Evolutionary conservation across 2,329 filamentous ascomycete genomes (phyloP), one percentile per base, ranked within the genome.

Genomic region (Fusarium falciforme): DNA sequence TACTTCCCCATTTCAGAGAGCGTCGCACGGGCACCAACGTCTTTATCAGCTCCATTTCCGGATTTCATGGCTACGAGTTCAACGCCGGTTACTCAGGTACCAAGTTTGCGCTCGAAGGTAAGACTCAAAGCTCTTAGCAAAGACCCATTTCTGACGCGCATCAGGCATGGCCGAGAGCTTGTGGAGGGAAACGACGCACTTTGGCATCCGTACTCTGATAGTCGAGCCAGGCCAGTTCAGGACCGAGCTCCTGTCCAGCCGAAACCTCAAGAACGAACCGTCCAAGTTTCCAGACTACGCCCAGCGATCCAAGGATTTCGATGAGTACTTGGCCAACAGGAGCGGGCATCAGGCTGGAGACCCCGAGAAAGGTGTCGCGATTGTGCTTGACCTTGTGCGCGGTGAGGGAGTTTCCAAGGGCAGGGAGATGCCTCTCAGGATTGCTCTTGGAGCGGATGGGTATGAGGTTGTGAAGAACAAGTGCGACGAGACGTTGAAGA

Each of bases 361-460:
- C 27, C 57, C 67, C 2, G 29, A 47, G 25, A 66, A 17, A 1
- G 65, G 66, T 16, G 62, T 70, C 14, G 5, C 35, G 5, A 14
- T 71, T 29, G 52, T 71, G 1, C 17, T 70, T 2, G 67, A 71
- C 36, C 20, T 71, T 3, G 62, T 71, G 6, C 66, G 57, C 14
- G 12, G 61, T 10, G 67, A 67, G 16, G 67, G 67, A 0, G 61
- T 40, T 5, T 36, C 67, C 8, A 5, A 55, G 14, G 62, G 49
- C 1, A 62, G 16, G 17, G 22, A 3, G 4, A 29, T 67, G 4
- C 71, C 78, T 0, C 66, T 78, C 8, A 75, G 80, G 2, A 66
- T 83, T 1, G 75, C 80, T 10, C 63, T 83, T 5, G 82, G 82
- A 2, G 76, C 74, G 7, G 82, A 83, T 65, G 72, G 76, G 0